Conservation (phyloP, 2,329 filamentous ascomycete genomes). For the Trichoderma cornu-damae region DNA sequence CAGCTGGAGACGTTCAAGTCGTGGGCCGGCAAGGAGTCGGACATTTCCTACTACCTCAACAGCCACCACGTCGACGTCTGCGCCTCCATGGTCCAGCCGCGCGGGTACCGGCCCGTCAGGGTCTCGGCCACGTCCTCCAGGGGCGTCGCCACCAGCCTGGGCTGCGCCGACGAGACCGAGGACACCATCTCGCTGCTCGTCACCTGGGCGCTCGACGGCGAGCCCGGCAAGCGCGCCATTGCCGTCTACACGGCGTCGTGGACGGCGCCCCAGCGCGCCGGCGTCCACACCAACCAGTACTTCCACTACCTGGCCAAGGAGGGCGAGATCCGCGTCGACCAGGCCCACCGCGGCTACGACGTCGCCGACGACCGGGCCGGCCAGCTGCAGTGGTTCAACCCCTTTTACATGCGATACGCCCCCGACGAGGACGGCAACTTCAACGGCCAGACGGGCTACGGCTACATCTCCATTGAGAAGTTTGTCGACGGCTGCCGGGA, state of each 20-base stretch:
- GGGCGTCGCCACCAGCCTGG: slow-evolving; percentile 71
- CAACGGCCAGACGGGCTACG: slow-evolving; percentile 83
- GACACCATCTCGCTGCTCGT: slow-evolving; percentile 90
- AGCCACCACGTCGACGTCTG: slow-evolving; percentile 90
- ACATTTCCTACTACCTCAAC: slow-evolving; percentile 96
- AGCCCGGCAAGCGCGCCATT: slow-evolving; percentile 67
- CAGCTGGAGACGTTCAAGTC: slow-evolving; percentile 93
- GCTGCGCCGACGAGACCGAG: slow-evolving; percentile 76
- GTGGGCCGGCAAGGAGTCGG: slow-evolving; percentile 86
- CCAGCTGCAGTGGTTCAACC: slow-evolving; percentile 81
- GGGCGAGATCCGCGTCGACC: slow-evolving; percentile 84
- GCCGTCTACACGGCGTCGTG: slow-evolving; percentile 91
- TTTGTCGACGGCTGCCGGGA: slow-evolving; percentile 82
- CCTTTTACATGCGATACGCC: slow-evolving; percentile 92
- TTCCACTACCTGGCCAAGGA: slow-evolving; percentile 87
- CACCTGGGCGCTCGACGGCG: slow-evolving; percentile 73
- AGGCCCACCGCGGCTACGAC: slow-evolving; percentile 91
- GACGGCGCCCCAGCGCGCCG: slow-evolving; percentile 88
- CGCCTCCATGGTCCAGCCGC: slow-evolving; percentile 77
- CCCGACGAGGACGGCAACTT: slow-evolving; percentile 96
- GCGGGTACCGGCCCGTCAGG: slow-evolving; percentile 68
- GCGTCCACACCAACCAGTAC: slow-evolving; percentile 95
- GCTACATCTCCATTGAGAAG: slow-evolving; percentile 92
- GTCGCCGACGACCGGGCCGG: slow-evolving; percentile 74
- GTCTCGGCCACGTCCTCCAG: slow-evolving; percentile 74